Evolutionary conservation across 768 basidiomycete species (phyloP).

Genomic region (Mycena kentingensis): DNA sequence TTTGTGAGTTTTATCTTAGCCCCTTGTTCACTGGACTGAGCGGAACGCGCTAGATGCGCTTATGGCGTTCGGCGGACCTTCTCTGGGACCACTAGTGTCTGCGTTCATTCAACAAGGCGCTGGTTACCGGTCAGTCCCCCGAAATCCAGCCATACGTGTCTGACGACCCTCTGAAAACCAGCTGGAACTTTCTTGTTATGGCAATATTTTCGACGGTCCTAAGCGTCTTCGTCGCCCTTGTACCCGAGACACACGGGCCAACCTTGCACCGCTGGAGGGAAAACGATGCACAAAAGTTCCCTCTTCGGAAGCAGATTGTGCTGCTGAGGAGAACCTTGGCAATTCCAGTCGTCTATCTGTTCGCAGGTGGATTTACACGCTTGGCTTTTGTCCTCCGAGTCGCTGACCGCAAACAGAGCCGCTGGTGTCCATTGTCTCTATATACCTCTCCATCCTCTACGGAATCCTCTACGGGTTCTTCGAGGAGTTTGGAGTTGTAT

Average conservation of each 20-base stretch:
- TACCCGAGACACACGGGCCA: slow-evolving; percentile 22
- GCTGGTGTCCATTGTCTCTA: neutral
- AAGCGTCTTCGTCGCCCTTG: slow-evolving; percentile 11
- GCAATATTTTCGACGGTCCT: slow-evolving; percentile 17
- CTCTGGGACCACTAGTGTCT: slow-evolving; percentile 16
- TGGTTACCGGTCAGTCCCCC: slow-evolving; percentile 11
- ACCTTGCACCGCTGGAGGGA: slow-evolving; percentile 15
- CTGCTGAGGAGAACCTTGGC: slow-evolving; percentile 11
- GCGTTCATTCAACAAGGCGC: slow-evolving; percentile 17
- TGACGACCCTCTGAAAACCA: neutral
- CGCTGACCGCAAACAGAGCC: neutral
- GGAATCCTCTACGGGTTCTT: neutral
- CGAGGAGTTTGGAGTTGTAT: neutral
- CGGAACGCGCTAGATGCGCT: slow-evolving; percentile 10
- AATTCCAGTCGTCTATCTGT: slow-evolving; percentile 16
- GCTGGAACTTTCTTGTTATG: slow-evolving; percentile 22
- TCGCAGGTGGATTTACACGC: slow-evolving; percentile 12
- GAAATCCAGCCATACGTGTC: neutral
- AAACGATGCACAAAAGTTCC: slow-evolving; percentile 1
- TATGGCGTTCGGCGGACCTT: slow-evolving; percentile 18
- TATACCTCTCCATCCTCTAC: neutral
- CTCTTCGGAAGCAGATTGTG: slow-evolving; percentile 5
- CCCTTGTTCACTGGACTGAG: neutral
- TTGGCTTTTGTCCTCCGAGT: neutral
- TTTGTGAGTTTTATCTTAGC: slow-evolving; percentile 8